These are phyloP conservation scores for Puya raimondii DNA, from an alignment of 176 grass and related monocot genomes.

Conservation along the genomic window DNA sequence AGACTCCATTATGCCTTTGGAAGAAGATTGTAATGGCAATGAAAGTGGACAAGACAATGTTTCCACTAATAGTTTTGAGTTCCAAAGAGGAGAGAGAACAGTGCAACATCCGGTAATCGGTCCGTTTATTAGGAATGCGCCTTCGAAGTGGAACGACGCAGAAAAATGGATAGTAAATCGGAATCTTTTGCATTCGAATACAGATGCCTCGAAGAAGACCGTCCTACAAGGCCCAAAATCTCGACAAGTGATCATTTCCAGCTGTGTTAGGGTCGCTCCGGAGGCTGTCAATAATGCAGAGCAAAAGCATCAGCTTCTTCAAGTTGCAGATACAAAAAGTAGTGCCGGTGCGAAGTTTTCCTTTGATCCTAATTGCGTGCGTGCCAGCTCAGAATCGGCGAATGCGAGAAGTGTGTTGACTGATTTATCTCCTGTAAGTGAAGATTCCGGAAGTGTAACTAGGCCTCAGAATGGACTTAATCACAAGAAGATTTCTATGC, in stretches of 20 bases:
- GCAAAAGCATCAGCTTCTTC: neutral
- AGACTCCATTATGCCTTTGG: neutral
- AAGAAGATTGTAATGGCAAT: slow-evolving; percentile 10
- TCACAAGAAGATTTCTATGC: too few species aligned
- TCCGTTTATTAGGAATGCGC: slow-evolving; percentile 11
- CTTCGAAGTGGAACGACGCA: slow-evolving; percentile 24
- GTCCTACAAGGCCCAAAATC: neutral
- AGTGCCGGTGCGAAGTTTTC: slow-evolving; percentile 10
- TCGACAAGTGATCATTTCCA: neutral
- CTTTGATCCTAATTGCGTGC: slow-evolving; percentile 8
- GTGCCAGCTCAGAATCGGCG: neutral
- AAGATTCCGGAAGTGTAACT: too few species aligned
- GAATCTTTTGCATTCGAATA: slow-evolving; percentile 5
- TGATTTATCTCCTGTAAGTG: too few species aligned
- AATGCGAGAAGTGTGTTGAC: too few species aligned
- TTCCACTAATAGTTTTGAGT: slow-evolving; percentile 11
- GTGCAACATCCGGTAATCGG: slow-evolving; percentile 1
- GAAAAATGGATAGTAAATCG: slow-evolving; percentile 24
- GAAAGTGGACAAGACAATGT: slow-evolving; percentile 20
- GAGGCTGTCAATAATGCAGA: neutral
- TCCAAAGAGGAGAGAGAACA: slow-evolving; percentile 12
- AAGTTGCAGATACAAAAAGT: neutral
- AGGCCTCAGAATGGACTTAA: too few species aligned
- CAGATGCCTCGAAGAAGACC: slow-evolving; percentile 6
- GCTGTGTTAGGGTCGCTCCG: neutral